A percentile compares a stretch with the other conserved stretches of the same genome.
Evolutionary conservation across 192 early-diverging fungal genomes (phyloP).

Genomic region (Coemansia sp.): DNA sequence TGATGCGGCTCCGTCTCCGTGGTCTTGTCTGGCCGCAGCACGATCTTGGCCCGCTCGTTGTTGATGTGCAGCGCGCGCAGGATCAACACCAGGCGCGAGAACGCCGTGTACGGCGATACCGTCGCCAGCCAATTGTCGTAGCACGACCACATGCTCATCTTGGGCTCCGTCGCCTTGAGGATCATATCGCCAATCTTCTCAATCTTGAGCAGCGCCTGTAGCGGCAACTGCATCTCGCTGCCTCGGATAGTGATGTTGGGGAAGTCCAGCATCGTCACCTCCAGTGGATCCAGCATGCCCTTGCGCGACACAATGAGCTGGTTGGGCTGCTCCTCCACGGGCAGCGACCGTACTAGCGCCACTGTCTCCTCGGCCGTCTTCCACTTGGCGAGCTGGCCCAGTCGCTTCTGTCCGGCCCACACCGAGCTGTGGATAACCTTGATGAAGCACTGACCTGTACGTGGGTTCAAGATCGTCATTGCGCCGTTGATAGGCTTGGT

Average conservation of each 20-base stretch:
- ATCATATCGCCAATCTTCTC: constrained; percentile 99
- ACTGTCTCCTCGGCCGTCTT: constrained; percentile 99
- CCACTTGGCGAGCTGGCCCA: constrained; percentile 99
- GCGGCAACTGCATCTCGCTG: constrained; percentile 94
- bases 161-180: constrained; percentile 96
- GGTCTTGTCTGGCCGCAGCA: constrained; percentile 91
- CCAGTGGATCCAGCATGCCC: constrained; percentile 99
- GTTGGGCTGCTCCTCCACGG: constrained; percentile 99
- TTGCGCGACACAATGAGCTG: constrained; percentile 99
- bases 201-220: constrained; percentile 96
- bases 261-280: constrained; percentile 90
- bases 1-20: constrained; percentile 95
- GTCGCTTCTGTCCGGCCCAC: constrained; percentile 99
- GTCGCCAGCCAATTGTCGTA: constrained; percentile 98
- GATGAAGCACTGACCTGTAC: constrained; percentile 97
- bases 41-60: constrained; percentile 96
- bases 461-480: constrained; percentile 98
- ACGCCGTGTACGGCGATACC: constrained; percentile 96
- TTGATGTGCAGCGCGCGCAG: constrained; percentile 97
- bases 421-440: constrained; percentile 99
- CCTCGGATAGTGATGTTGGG: constrained; percentile 99
- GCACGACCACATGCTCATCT: constrained; percentile 88
- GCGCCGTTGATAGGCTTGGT: constrained; percentile 99
- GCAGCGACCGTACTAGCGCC: constrained; percentile 96
- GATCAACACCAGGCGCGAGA: constrained; percentile 95